Percentiles rank a stretch among this genome's conserved stretches.
These are phyloP conservation scores for Monosporozyma solicola DNA, from an alignment of 805 yeast genomes.

Conservation along the genomic window DNA sequence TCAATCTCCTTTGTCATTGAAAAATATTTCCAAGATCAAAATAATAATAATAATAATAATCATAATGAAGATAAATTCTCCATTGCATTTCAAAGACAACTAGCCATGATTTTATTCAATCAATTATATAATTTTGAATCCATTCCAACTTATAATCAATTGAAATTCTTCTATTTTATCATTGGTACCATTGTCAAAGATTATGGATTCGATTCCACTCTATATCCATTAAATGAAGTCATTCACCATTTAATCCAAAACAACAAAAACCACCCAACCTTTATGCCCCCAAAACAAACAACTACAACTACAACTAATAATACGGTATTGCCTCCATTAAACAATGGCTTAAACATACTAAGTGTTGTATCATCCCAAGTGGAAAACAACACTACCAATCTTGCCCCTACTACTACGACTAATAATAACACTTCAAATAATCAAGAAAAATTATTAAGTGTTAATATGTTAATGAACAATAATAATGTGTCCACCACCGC, in stretches of 20 bases:
- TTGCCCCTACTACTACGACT: not conserved
- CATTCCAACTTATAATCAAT: not conserved
- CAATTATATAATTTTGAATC: conserved; percentile 11
- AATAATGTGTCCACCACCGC: not conserved
- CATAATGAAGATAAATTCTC: not conserved
- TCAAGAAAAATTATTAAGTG: conserved; percentile 4
- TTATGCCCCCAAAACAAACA: not conserved
- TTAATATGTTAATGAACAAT: conserved; percentile 3
- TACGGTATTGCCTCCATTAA: not conserved
- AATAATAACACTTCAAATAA: not conserved
- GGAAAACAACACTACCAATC: not conserved
- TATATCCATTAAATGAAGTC: conserved; percentile 58
- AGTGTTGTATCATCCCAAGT: conserved; percentile 25
- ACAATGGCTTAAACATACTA: conserved; percentile 23
- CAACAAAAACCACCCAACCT: not conserved
- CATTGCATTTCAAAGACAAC: not conserved
- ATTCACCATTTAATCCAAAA: conserved; percentile 12
- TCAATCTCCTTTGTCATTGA: conserved; percentile 57
- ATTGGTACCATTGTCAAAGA: conserved; percentile 67
- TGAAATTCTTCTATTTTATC: conserved; percentile 43
- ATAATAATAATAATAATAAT: not conserved
- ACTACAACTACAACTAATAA: not conserved
- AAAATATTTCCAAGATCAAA: conserved; percentile 25
- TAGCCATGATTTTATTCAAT: conserved; percentile 14
- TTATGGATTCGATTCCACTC: conserved; percentile 67